Percentiles rank a stretch among this genome's conserved stretches.
phyloP scores from a whole-genome alignment of 306 rosid species.

The Lotus japonicus region DNA sequence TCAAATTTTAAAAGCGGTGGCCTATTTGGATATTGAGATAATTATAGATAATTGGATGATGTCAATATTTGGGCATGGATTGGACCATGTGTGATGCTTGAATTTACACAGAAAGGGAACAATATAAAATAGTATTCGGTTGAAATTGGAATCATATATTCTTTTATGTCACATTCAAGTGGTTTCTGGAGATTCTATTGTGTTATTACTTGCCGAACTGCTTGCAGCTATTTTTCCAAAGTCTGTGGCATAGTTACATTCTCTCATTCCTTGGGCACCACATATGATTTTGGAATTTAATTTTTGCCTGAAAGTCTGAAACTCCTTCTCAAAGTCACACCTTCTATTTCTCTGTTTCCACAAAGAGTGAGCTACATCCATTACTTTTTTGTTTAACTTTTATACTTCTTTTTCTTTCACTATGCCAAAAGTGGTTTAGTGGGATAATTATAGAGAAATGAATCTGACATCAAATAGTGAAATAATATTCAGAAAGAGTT shows the following conservation, averaged over 20 bases:
- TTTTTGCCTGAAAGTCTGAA: neutral
- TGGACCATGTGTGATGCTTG: neutral
- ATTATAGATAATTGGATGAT: neutral
- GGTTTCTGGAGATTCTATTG: slow-evolving; percentile 14
- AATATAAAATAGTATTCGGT: neutral
- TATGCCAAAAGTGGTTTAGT: neutral
- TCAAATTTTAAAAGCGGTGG: neutral
- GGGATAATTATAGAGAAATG: neutral
- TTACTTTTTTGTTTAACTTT: neutral
- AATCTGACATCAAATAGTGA: neutral
- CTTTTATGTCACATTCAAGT: slow-evolving; percentile 28
- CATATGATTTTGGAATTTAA: neutral
- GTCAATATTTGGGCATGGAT: neutral
- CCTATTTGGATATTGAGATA: slow-evolving; percentile 1
- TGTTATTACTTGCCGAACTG: neutral
- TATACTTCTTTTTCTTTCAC: neutral
- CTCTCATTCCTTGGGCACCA: neutral
- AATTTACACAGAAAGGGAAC: neutral
- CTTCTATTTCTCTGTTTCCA: neutral
- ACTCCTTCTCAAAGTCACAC: neutral
- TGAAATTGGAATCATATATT: slow-evolving; percentile 24
- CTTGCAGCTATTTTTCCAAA: no score
- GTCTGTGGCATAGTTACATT: neutral
- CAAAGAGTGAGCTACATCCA: neutral
- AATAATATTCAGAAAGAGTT: no score